Evolutionary conservation across 139 green algal genomes (phyloP), one percentile per base, ranked within the genome.

Genomic region (Chlamydomonas sphaeroides): DNA sequence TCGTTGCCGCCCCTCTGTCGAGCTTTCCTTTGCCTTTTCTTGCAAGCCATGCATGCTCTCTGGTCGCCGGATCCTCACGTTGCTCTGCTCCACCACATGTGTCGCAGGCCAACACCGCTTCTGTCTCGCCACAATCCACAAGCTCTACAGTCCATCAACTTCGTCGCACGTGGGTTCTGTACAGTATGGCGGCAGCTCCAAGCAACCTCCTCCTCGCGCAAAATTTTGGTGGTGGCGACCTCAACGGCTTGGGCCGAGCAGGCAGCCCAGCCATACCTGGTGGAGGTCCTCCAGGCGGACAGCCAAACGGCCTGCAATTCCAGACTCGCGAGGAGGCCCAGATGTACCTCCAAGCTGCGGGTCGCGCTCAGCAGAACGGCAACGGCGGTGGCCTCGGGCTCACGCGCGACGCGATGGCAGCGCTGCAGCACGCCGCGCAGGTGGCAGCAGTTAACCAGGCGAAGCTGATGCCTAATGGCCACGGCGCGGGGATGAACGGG

Each of bases 371-470:
- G n/a, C 49, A 36, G 39, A 75, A 48, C 36, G 28, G n/a, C 36
- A 70, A 66, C 35, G 20, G 41, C 14, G 45, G 35, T 15, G 65
- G 49, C 14, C 67, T 76, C 1, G 25, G 35, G 17, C 51, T 84
- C 1, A 75, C 33, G 28, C 77, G 77, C 28, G 77, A 84, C 53
- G 63, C 77, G 8, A 36, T 84, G 28, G 77, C 77, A 6, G 77
- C 77, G 3, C 45, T 84, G 35, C 77, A 84, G 77, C 77, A 84
- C 33, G 77, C 77, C 0, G 77, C 77, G 6, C 65, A 74, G 49
- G 65, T 84, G 14, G 77, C 77, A 23, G 65, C 77, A 15, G 77
- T 84, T 15, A 84, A 84, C 49, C 77, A 84, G 65, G 77, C 77
- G 0, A 82, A 71, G 17, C 6, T 26, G 61, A 62, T 30, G 20